Conservation (phyloP, 1,284 basidiomycete species). For the Mycena sp. region DNA sequence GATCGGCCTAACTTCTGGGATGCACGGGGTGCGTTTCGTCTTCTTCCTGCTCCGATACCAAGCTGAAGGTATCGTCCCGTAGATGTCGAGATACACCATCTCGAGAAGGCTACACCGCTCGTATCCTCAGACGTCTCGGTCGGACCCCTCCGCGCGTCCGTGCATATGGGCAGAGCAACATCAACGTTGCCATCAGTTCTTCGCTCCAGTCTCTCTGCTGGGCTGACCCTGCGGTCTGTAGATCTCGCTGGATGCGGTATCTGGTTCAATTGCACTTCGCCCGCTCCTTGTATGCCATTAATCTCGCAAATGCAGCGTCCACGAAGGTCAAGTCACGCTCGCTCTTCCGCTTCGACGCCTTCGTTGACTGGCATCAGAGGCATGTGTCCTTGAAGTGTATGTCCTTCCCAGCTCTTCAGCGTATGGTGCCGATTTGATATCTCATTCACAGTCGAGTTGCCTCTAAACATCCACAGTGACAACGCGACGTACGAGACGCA, state of each 20-base stretch:
- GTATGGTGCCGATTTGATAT: slow-evolving; percentile 9
- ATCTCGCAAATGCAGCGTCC: slow-evolving; percentile 56
- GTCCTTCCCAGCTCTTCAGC: neutral
- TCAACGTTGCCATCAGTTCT: slow-evolving; percentile 69
- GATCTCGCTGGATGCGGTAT: slow-evolving; percentile 89
- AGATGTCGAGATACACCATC: slow-evolving; percentile 96
- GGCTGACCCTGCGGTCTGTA: slow-evolving; percentile 43
- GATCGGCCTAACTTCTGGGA: slow-evolving; percentile 90
- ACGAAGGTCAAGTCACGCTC: slow-evolving; percentile 75
- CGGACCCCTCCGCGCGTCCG: slow-evolving; percentile 84
- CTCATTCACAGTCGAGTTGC: slow-evolving; percentile 91
- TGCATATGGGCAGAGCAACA: slow-evolving; percentile 83
- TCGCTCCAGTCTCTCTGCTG: neutral
- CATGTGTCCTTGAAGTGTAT: slow-evolving; percentile 92
- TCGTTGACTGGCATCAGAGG: slow-evolving; percentile 93
- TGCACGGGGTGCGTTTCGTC: slow-evolving; percentile 73
- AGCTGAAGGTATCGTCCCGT: neutral
- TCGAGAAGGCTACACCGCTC: slow-evolving; percentile 85
- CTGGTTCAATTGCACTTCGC: slow-evolving; percentile 32
- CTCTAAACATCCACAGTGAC: slow-evolving; percentile 84
- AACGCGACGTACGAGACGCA: slow-evolving; percentile 94
- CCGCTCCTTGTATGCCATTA: neutral
- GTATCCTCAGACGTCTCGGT: slow-evolving; percentile 80
- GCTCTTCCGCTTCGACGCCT: slow-evolving; percentile 84
- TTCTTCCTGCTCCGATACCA: neutral